phyloP scores from a whole-genome alignment of 2,329 filamentous ascomycete genomes.

The Paracoccidioides lutzii region DNA sequence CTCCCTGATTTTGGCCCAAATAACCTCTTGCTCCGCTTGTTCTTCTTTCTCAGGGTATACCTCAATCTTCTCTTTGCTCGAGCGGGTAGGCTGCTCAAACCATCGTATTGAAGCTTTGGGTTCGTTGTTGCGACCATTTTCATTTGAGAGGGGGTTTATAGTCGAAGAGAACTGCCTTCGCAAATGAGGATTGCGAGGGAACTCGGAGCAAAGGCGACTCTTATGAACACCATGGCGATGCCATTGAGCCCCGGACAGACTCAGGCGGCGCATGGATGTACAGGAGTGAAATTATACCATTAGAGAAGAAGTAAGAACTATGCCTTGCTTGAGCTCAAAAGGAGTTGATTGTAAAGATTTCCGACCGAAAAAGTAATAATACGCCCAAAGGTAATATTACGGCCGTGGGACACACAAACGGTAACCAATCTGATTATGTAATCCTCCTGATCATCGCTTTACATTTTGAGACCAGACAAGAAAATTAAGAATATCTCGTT shows the following conservation, averaged over 20 bases:
- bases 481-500: background rate
- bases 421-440: background rate
- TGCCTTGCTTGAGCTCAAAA: slow-evolving; percentile 7
- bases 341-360: background rate
- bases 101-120: slow-evolving; percentile 30
- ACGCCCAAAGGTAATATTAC: slow-evolving; percentile 1
- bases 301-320: slow-evolving; percentile 5
- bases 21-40: slow-evolving; percentile 23
- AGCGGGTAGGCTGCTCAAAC: slow-evolving; percentile 29
- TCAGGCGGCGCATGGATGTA: slow-evolving; percentile 33
- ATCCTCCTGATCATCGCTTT: background rate
- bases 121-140: slow-evolving; percentile 18
- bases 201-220: slow-evolving; percentile 16
- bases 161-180: slow-evolving; percentile 22
- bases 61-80: slow-evolving; percentile 24
- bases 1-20: slow-evolving; percentile 27
- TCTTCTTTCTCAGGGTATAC: slow-evolving; percentile 30
- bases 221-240: slow-evolving; percentile 29
- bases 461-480: too few relatives aligned
- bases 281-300: slow-evolving; percentile 21
- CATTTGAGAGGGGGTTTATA: slow-evolving; percentile 17
- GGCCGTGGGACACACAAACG: background rate
- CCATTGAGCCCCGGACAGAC: slow-evolving; percentile 32
- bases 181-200: slow-evolving; percentile 9
- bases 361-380: slow-evolving; percentile 8